Conservation (phyloP, 441 rosid genomes). For the Isatis lusitanica region DNA sequence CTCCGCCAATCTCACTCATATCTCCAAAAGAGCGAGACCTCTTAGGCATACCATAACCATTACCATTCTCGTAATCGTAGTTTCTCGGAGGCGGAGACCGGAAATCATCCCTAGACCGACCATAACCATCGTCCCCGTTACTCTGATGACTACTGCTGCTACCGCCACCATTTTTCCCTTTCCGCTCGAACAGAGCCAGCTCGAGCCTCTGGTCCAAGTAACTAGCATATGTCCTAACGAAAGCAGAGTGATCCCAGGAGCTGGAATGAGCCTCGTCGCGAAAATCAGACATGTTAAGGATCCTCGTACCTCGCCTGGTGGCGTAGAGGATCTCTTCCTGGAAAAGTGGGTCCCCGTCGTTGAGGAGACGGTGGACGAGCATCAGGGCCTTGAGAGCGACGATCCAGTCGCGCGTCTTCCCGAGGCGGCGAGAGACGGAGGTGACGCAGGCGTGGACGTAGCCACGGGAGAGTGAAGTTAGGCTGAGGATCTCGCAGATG, state of each 20-base stretch:
- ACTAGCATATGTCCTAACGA: slow-evolving; percentile 79
- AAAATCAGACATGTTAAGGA: slow-evolving; percentile 89
- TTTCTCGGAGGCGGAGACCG: slow-evolving; percentile 70
- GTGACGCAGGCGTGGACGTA: slow-evolving; percentile 76
- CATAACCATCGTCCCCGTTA: slow-evolving; percentile 54
- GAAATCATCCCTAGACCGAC: slow-evolving; percentile 55
- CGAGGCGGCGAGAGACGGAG: slow-evolving; percentile 73
- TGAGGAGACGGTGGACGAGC: slow-evolving; percentile 74
- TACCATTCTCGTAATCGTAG: slow-evolving; percentile 66
- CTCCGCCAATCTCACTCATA: slow-evolving; percentile 60
- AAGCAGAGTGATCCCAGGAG: slow-evolving; percentile 96
- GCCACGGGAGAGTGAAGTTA: slow-evolving; percentile 75
- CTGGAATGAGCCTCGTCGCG: slow-evolving; percentile 95
- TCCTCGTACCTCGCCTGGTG: slow-evolving; percentile 77
- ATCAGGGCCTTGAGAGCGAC: slow-evolving; percentile 81
- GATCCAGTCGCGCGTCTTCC: slow-evolving; percentile 94
- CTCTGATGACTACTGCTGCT: slow-evolving; percentile 44
- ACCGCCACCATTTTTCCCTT: slow-evolving; percentile 36
- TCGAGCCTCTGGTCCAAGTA: slow-evolving; percentile 90
- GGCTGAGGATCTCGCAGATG: slow-evolving; percentile 65
- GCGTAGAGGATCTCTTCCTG: slow-evolving; percentile 84
- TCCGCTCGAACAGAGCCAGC: slow-evolving; percentile 62
- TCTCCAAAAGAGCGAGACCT: slow-evolving; percentile 83
- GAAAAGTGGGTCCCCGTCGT: slow-evolving; percentile 72
- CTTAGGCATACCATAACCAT: slow-evolving; percentile 53